Evolutionary conservation across 805 yeast genomes (phyloP), one percentile per base, ranked within the genome.

Genomic region (Clavispora santaluciae): DNA sequence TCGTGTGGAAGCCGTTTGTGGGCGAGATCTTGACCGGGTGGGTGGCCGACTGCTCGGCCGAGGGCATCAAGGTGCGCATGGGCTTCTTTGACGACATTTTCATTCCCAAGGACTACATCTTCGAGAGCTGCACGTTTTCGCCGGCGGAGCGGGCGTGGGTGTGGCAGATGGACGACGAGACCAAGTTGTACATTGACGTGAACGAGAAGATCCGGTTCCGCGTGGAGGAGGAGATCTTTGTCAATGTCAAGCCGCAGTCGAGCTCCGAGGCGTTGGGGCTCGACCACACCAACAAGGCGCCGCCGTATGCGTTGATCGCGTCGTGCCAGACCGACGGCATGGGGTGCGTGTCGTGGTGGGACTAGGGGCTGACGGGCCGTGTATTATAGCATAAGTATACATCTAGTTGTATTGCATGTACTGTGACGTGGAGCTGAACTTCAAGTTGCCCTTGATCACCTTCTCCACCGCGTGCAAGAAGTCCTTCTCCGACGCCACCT

Each of bases 301-400:
- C 96, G 9, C 88, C 96, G 12, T 90, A 88, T 64, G 86, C 88
- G 8, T 64, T 91, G 21, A 63, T 86, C 22, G 98, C 91, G 13
- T 85, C 95, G 48, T 89, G 97, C 60, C 96, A 89, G 60, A 80
- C 88, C 3, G 96, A 89, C 55, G 99, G 99, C 33, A 87, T 89
- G 95, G 99, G 99, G 4, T 79, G 95, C 52, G 81, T 87, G 30
- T 78, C 90, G 41, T 93, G 99, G 99, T 91, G 99, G 99, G 95
- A 86, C 55, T 81, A 35, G 25, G n/a, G 25, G 25, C 25, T 23
- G 8, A n/a, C 11, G 23, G 12, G 17, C 17, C 30, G 16, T 24
- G 38, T 35, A 34, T 24, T 24, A 35, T 25, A 35, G 22, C n/a
- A 9, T 21, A 28, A 23, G 16, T 28, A 28, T 28, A 34, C 16